phyloP scores from a whole-genome alignment of 768 basidiomycete species.

The Boletus tylopilopsis region DNA sequence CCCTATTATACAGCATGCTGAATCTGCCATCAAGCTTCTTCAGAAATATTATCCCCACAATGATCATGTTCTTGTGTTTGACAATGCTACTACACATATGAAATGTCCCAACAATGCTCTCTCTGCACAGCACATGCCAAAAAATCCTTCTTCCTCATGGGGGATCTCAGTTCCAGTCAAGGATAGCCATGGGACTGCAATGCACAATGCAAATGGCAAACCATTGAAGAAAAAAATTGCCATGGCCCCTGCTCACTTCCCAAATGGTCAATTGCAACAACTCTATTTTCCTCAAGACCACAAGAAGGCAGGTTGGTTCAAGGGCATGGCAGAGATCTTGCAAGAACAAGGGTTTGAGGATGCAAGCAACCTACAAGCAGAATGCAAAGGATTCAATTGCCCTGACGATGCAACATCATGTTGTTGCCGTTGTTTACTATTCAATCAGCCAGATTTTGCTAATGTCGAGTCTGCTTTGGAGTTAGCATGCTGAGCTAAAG shows the following conservation, averaged over 20 bases:
- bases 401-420: no score
- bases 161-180: not conserved
- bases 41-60: not conserved
- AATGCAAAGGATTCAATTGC: not conserved
- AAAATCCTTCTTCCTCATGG: not conserved
- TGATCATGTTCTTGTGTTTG: not conserved
- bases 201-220: no score
- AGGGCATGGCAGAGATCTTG: no score
- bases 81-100: not conserved
- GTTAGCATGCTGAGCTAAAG: fast-evolving
- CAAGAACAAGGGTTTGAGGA: no score
- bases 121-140: not conserved
- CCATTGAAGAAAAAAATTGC: no score
- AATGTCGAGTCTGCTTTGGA: not conserved
- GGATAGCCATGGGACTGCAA: no score
- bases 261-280: no score
- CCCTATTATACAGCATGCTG: not conserved
- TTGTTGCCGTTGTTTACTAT: not conserved
- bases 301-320: no score
- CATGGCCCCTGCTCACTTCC: no score
- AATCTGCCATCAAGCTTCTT: not conserved
- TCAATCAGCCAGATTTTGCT: not conserved
- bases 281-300: no score
- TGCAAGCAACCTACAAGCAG: no score
- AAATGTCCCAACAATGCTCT: not conserved